Conservation (phyloP, 495 filamentous ascomycete species). For the Pyrenopolyporus hunteri region DNA sequence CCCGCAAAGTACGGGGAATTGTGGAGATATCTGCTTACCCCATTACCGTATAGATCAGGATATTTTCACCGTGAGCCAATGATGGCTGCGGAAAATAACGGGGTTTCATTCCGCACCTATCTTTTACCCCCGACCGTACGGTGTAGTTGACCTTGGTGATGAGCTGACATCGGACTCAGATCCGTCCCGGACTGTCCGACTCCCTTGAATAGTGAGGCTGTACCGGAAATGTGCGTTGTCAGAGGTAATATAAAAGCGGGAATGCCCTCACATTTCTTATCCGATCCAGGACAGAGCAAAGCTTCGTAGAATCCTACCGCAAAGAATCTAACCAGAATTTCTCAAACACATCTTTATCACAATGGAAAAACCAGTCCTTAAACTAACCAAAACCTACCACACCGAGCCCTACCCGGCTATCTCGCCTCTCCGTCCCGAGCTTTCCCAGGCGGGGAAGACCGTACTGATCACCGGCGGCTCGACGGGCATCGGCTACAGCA, state of each 20-base stretch:
- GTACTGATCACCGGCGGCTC: slow-evolving; percentile 56
- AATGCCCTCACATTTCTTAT: not conserved
- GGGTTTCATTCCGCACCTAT: not conserved
- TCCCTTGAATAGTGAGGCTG: no score
- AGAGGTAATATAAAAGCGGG: not conserved
- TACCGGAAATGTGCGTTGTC: no score
- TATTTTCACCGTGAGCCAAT: slow-evolving; percentile 14
- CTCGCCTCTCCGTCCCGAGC: slow-evolving; percentile 49
- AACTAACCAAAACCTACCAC: slow-evolving; percentile 40
- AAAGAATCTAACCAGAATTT: not conserved
- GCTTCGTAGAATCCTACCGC: not conserved
- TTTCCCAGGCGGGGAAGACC: slow-evolving; percentile 53
- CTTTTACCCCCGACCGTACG: not conserved
- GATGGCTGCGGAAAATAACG: slow-evolving; percentile 14
- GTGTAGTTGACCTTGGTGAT: not conserved
- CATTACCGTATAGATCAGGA: not conserved
- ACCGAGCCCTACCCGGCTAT: slow-evolving; percentile 47
- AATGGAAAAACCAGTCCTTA: not conserved
- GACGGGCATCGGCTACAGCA: slow-evolving; percentile 44
- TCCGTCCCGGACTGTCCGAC: no score
- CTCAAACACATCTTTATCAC: not conserved
- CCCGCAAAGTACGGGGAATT: slow-evolving; percentile 23
- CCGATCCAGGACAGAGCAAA: not conserved
- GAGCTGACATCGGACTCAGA: not conserved
- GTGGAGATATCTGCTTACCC: slow-evolving; percentile 1